phyloP scores from a whole-genome alignment of 352 stramenopile species.

The Peronospora tabacina region DNA sequence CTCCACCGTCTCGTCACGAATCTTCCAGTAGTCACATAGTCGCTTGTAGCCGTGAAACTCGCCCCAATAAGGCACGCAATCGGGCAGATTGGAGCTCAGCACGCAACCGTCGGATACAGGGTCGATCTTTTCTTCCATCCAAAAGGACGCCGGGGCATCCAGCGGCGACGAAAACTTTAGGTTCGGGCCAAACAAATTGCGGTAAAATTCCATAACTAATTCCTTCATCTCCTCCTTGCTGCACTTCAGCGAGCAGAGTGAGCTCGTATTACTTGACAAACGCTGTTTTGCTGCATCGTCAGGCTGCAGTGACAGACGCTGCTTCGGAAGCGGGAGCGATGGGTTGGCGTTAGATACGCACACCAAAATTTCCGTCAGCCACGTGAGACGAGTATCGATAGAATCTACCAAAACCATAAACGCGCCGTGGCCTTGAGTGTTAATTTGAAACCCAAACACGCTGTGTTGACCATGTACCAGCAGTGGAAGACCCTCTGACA shows the following conservation, averaged over 20 bases:
- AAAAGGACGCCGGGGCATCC: conserved; percentile 68
- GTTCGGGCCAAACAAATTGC: conserved; percentile 65
- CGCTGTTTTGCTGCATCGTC: conserved; percentile 37
- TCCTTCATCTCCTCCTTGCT: conserved; percentile 70
- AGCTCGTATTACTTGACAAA: conserved; percentile 29
- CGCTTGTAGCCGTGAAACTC: conserved; percentile 86
- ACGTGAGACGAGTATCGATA: conserved; percentile 72
- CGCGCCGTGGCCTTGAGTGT: conserved; percentile 74
- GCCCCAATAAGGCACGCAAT: conserved; percentile 82
- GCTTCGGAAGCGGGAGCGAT: conserved; percentile 31
- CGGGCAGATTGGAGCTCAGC: conserved; percentile 77
- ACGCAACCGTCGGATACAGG: conserved; percentile 60
- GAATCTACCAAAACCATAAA: conserved; percentile 85
- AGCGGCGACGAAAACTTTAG: conserved; percentile 76
- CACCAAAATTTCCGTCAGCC: conserved; percentile 72
- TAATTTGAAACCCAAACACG: conserved; percentile 83
- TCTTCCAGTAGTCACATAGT: conserved; percentile 84
- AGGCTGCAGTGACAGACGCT: conserved; percentile 47
- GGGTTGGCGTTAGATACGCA: conserved; percentile 48
- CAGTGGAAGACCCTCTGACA: conserved; percentile 74
- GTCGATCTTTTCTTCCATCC: conserved; percentile 82
- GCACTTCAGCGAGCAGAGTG: conserved; percentile 32
- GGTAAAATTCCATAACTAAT: conserved; percentile 70
- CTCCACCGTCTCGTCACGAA: conserved; percentile 80
- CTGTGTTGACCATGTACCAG: conserved; percentile 57